Evolutionary conservation across 495 filamentous ascomycete species (phyloP), one percentile per base, ranked within the genome.

Genomic region (Penicillium lagena): DNA sequence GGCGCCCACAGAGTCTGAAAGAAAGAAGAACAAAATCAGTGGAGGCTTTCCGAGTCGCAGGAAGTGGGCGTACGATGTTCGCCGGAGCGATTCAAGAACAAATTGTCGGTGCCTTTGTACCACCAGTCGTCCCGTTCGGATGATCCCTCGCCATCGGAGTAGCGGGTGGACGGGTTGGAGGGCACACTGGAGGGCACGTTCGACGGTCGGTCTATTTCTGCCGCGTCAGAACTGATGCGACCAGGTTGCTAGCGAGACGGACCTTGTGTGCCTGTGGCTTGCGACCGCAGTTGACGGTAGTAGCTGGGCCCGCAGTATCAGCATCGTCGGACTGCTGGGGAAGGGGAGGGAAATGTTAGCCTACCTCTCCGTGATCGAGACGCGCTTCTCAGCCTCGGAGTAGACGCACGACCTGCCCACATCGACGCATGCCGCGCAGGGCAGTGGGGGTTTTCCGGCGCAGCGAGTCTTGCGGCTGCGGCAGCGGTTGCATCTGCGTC

Each of bases 51-150:
- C 31, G 11, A 7, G 6, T 12, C 1, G 10, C 27, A 12, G 4
- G 27, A 13, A 29, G 8, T 1, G 7, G 9, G 36, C 64, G 12
- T 58, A 68, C 64, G 63, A 27, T 62, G 63, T 42, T 66, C 65
- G n/a, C 63, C 65, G 2, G 61, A 63, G 32, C 59, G 52, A 32
- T 65, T 62, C 7, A 66, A 28, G 7, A 68, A 52, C n/a, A 66
- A 32, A 29, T 68, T 60, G 14, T 63, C 63, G 0, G 59, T 56
- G n/a, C 61, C 63, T 43, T 65, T 61, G 38, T 62, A 64, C 65
- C 65, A 68, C 63, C 63, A 68, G 47, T 68, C 63, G 32, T 66
- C 65, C 12, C 63, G 51, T 37, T 64, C 64, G n/a, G 48, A 28
- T 7, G 58, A 50, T 1, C 45, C 29, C 27, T 64, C 63, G 5